These are phyloP conservation scores for Mucor mucedo DNA, from an alignment of 371 early-diverging fungal genomes.

Conservation along the genomic window DNA sequence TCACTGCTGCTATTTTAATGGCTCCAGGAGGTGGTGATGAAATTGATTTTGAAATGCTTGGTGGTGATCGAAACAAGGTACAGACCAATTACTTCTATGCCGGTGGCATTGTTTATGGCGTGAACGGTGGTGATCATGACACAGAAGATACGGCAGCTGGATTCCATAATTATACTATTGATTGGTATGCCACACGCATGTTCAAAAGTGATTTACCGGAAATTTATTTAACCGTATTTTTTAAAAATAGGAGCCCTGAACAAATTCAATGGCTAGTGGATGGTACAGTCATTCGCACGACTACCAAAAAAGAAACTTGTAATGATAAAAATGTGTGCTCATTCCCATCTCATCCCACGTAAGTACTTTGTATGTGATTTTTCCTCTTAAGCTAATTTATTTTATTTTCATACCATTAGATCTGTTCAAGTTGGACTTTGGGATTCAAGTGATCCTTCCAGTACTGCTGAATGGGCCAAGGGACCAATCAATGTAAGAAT, in stretches of 20 bases:
- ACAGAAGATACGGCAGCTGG: slow-evolving; percentile 24
- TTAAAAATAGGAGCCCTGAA: slow-evolving; percentile 34
- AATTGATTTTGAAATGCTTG: slow-evolving; percentile 47
- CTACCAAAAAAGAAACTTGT: slow-evolving; percentile 26
- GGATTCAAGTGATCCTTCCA: slow-evolving; percentile 52
- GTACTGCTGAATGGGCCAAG: slow-evolving; percentile 49
- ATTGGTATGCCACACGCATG: slow-evolving; percentile 34
- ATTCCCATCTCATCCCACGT: slow-evolving; percentile 45
- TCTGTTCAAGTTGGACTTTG: slow-evolving; percentile 58
- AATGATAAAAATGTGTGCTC: slow-evolving; percentile 18
- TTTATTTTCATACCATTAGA: slow-evolving; percentile 24
- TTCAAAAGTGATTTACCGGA: no score
- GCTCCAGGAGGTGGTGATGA: slow-evolving; percentile 39
- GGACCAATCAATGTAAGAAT: slow-evolving; percentile 51
- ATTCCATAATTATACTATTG: slow-evolving; percentile 57
- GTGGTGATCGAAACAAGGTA: slow-evolving; percentile 44
- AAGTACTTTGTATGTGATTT: slow-evolving; percentile 16
- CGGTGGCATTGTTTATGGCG: slow-evolving; percentile 36
- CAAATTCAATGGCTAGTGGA: slow-evolving; percentile 56
- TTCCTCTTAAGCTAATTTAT: slow-evolving; percentile 7
- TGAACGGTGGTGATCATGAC: slow-evolving; percentile 16
- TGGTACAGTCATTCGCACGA: slow-evolving; percentile 42
- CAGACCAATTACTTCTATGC: slow-evolving; percentile 64
- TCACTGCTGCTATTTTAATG: slow-evolving; percentile 43
- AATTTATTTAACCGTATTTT: no score